Percentiles rank a stretch among this genome's conserved stretches.
These are phyloP conservation scores for Mycena indigotica DNA, from an alignment of 768 basidiomycete genomes.

Conservation along the genomic window DNA sequence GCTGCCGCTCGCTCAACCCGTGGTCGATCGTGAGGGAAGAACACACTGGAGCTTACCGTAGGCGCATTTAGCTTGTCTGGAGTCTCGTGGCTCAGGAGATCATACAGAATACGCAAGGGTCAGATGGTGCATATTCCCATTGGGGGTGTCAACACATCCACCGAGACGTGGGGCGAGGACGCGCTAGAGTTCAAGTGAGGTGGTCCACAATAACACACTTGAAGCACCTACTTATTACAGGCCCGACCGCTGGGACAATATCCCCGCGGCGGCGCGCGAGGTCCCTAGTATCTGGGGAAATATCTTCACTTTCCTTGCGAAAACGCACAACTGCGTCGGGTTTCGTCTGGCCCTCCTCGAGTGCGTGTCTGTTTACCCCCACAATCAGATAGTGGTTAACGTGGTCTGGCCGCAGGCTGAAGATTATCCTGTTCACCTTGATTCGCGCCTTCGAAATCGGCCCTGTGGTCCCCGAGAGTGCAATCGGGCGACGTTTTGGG, in stretches of 20 bases:
- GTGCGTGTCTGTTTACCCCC: slow-evolving; percentile 20
- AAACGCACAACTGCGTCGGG: slow-evolving; percentile 64
- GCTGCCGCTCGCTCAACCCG: slow-evolving; percentile 50
- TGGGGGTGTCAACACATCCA: slow-evolving; percentile 50
- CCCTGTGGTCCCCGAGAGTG: neutral
- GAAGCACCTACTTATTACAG: slow-evolving; percentile 35
- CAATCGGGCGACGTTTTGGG: neutral
- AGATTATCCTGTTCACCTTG: slow-evolving; percentile 42
- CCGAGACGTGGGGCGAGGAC: slow-evolving; percentile 64
- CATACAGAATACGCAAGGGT: slow-evolving; percentile 47
- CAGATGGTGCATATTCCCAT: slow-evolving; percentile 53
- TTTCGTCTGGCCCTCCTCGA: slow-evolving; percentile 70
- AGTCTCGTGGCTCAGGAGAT: neutral
- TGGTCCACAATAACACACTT: neutral
- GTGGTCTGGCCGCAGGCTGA: slow-evolving; percentile 28
- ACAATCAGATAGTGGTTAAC: no score
- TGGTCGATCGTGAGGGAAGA: slow-evolving; percentile 46
- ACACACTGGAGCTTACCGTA: slow-evolving; percentile 37
- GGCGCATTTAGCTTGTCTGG: neutral
- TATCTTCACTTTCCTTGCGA: slow-evolving; percentile 62
- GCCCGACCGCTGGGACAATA: slow-evolving; percentile 63
- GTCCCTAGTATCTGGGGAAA: slow-evolving; percentile 67
- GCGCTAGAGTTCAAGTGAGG: slow-evolving; percentile 59
- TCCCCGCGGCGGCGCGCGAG: slow-evolving; percentile 43
- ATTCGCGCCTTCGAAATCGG: slow-evolving; percentile 50